phyloP scores from a whole-genome alignment of 192 early-diverging fungal genomes.

The Backusella parvicylindrica region DNA sequence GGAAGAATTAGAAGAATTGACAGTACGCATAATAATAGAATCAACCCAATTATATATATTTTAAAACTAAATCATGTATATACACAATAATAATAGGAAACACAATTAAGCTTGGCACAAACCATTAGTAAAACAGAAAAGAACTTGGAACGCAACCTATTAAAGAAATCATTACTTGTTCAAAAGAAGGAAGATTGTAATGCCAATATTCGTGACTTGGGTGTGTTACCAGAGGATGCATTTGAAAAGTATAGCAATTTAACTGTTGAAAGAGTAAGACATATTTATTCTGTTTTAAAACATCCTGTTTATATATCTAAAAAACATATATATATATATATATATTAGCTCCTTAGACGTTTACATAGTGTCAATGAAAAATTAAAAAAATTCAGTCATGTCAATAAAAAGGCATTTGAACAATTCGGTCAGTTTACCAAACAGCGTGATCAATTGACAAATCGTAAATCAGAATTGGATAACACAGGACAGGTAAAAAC shows the following conservation, averaged over 20 bases:
- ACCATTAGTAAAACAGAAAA: constrained; percentile 46
- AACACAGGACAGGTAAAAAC: constrained; percentile 57
- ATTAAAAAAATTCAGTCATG: constrained; percentile 86
- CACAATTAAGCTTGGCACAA: not conserved
- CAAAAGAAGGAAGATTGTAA: constrained; percentile 86
- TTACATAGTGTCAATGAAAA: constrained; percentile 81
- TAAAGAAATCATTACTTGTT: constrained; percentile 64
- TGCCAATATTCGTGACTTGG: constrained; percentile 88
- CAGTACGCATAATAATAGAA: no score
- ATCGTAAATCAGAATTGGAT: constrained; percentile 88
- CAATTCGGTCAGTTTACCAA: constrained; percentile 93
- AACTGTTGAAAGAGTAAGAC: constrained; percentile 47
- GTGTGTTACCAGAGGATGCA: constrained; percentile 91
- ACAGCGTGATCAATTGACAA: constrained; percentile 77
- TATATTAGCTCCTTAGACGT: constrained; percentile 47
- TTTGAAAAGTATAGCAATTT: constrained; percentile 64
- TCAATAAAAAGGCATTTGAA: constrained; percentile 99
- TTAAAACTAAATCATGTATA: no score
- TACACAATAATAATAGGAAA: not conserved
- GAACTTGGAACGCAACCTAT: constrained; percentile 71
- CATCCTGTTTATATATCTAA: not conserved
- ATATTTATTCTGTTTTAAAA: no score
- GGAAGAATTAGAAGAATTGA: constrained; percentile 11
- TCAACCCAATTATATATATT: no score
- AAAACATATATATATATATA: not conserved